Conservation (phyloP, 805 yeast genomes). For the Saturnispora besseyi region DNA sequence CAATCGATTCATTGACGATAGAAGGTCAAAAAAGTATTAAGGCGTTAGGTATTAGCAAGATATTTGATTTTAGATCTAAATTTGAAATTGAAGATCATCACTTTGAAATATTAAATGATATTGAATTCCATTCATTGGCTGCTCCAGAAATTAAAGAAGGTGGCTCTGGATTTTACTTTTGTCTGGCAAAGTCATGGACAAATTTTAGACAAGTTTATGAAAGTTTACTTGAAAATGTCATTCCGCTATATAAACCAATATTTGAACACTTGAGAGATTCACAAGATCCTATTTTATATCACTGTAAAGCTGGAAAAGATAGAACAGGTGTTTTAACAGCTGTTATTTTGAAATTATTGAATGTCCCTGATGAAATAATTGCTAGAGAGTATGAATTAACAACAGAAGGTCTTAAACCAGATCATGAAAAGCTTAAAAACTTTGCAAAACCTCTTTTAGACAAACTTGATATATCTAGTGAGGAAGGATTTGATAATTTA, state of each 20-base stretch:
- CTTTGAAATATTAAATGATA: neutral
- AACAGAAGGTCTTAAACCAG: constrained; percentile 50
- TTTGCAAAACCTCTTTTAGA: neutral
- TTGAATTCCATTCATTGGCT: neutral
- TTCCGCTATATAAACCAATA: constrained; percentile 37
- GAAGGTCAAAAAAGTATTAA: constrained; percentile 37
- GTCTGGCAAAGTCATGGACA: constrained; percentile 48
- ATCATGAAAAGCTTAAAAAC: constrained; percentile 30
- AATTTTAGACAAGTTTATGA: constrained; percentile 58
- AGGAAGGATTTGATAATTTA: constrained; percentile 50
- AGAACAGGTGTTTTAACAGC: constrained; percentile 71
- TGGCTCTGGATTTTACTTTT: neutral
- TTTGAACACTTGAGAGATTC: constrained; percentile 49
- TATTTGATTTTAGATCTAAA: constrained; percentile 62
- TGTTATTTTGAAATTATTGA: constrained; percentile 52
- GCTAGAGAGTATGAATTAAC: constrained; percentile 76
- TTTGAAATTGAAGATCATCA: constrained; percentile 45
- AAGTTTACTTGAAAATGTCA: constrained; percentile 45
- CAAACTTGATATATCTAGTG: constrained; percentile 31
- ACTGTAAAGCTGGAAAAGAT: constrained; percentile 84
- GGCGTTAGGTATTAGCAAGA: constrained; percentile 38
- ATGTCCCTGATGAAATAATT: constrained; percentile 56
- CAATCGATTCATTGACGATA: constrained; percentile 42
- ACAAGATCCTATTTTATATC: constrained; percentile 50
- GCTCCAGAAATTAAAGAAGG: neutral